Evolutionary conservation across 768 basidiomycete genomes (phyloP), one percentile per base, ranked within the genome.

Genomic region (Leccinum variicolor): DNA sequence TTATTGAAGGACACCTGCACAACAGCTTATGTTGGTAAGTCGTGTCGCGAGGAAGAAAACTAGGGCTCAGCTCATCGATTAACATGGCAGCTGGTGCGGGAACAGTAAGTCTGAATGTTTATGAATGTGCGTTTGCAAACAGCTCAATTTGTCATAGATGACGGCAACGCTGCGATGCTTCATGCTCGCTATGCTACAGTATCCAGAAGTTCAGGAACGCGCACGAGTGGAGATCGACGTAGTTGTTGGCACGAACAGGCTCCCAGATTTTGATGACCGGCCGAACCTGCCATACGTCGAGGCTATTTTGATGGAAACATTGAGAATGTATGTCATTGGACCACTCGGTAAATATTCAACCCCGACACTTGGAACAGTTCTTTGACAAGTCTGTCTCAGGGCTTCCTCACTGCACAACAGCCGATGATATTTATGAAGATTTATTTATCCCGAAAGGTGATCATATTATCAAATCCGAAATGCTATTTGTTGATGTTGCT

Each of bases 211-310:
- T 15, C 74, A 75, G 49, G 50, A 53, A 14, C 58, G 56, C 23
- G 74, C 74, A 28, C 63, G 69, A 4, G 64, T 63, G 36, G 74
- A 75, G 58, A 55, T 76, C 10, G 65, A 68, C 9, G 39, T 50
- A 0, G 65, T 73, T 14, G 58, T 75, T 46, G 75, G 77, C 6
- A 59, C 47, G 7, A 53, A 60, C 36, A 55, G 69, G 6, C 60
- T 74, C 13, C 75, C 74, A 6, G 52, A 53, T 8, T 62, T 68
- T 21, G 60, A 57, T n/a, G 69, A 74, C 28, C 51, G 63, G 39
- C 51, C 58, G 3, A 47, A 46, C 15, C 48, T 74, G 8, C 70
- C 71, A 6, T 75, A 72, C 21, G n/a, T 73, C 1, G 66, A 71
- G 21, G 75, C 70, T 10, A 17, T 72, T 11, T 54, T 68, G 25